Percentiles rank a stretch among this genome's conserved stretches.
These are phyloP conservation scores for Blastomyces percursus DNA, from an alignment of 2,329 filamentous ascomycete species.

Conservation along the genomic window DNA sequence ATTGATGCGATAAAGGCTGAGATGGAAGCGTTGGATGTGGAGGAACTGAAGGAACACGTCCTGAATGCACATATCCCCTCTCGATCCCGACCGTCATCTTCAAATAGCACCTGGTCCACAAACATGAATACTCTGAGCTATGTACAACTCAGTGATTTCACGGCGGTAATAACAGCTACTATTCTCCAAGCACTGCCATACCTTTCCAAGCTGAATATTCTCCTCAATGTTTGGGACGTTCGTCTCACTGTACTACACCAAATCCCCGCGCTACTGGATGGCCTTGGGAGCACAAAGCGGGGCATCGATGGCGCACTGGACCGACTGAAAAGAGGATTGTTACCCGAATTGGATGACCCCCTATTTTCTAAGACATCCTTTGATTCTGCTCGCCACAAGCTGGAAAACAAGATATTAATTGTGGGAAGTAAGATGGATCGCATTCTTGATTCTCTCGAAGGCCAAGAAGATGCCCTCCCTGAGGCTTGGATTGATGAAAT, in stretches of 20 bases:
- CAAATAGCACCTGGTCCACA: constrained; percentile 35
- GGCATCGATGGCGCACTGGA: constrained; percentile 27
- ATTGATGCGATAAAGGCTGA: constrained; percentile 58
- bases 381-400: constrained; percentile 38
- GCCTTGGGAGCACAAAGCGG: constrained; percentile 41
- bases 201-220: constrained; percentile 57
- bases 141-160: constrained; percentile 74
- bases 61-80: constrained; percentile 66
- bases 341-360: constrained; percentile 19
- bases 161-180: constrained; percentile 79
- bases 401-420: constrained; percentile 58
- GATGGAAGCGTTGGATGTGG: constrained; percentile 34
- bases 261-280: constrained; percentile 56
- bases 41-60: constrained; percentile 83
- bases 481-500: constrained; percentile 79
- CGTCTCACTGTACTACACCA: constrained; percentile 64
- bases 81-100: constrained; percentile 43
- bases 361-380: constrained; percentile 29
- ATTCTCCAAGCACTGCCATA: constrained; percentile 81
- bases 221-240: constrained; percentile 69
- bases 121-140: constrained; percentile 38
- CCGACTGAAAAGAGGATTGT: constrained; percentile 18
- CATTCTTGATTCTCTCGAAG: constrained; percentile 80
- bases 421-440: constrained; percentile 66
- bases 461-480: constrained; percentile 69